Evolutionary conservation across 75 land plant genomes (phyloP).

Genomic region (Adiantum capillusveneris): DNA sequence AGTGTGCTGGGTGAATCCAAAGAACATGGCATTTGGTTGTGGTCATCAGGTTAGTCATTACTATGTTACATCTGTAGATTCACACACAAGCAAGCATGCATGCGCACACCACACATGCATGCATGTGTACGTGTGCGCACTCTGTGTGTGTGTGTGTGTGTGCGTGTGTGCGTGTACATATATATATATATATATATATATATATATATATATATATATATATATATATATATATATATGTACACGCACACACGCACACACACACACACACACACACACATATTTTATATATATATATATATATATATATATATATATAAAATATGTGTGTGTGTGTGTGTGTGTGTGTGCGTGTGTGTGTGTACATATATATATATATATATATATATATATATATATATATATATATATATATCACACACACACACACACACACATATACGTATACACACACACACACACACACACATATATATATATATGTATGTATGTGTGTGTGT

Average conservation of each 20-base stretch:
- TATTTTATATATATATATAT: background rate
- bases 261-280: background rate
- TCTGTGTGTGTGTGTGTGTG: background rate
- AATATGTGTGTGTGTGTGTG: background rate
- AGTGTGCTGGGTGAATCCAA: constrained; percentile 13
- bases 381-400: background rate
- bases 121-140: too few species aligned
- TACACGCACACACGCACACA: background rate
- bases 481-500: too few species aligned
- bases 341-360: background rate
- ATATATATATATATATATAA: constrained; percentile 1
- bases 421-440: background rate
- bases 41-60: constrained; percentile 23
- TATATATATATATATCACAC: too few species aligned
- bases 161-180: too few species aligned
- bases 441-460: background rate
- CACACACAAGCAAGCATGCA: background rate
- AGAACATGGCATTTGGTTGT: constrained; percentile 32
- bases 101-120: background rate
- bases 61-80: background rate
- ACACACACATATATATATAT: background rate
- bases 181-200: background rate
- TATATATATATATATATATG: constrained; percentile 1
- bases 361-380: constrained; percentile 2
- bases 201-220: background rate